Percentiles rank a stretch among this genome's conserved stretches.
These are phyloP conservation scores for Eucalyptus sp. DNA, from an alignment of 345 rosid species.

Conservation along the genomic window DNA sequence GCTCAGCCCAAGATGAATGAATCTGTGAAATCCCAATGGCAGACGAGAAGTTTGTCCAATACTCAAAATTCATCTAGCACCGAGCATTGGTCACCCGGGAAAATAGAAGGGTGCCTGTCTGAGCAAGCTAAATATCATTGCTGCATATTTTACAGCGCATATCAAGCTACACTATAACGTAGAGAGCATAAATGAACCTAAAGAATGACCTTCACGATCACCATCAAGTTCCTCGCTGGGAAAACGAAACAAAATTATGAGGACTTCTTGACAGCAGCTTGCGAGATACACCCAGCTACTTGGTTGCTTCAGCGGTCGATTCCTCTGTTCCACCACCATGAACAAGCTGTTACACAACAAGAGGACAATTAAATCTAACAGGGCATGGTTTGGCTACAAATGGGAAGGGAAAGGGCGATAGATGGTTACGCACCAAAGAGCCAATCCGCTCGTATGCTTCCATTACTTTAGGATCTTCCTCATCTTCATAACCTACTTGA, in stretches of 20 bases:
- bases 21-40: neutral
- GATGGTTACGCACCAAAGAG: slow-evolving; percentile 47
- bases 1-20: neutral
- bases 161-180: neutral
- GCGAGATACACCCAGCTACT: neutral
- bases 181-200: neutral
- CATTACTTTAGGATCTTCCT: slow-evolving; percentile 82
- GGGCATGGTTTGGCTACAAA: neutral
- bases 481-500: slow-evolving; percentile 82
- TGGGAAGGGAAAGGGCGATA: neutral
- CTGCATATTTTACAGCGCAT: neutral
- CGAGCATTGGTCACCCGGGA: neutral
- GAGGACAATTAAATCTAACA: neutral
- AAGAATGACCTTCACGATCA: neutral
- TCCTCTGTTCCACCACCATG: slow-evolving; percentile 31
- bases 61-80: neutral
- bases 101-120: neutral
- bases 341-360: slow-evolving; percentile 33
- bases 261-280: neutral
- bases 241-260: neutral
- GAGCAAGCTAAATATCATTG: neutral
- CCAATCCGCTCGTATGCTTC: slow-evolving; percentile 85
- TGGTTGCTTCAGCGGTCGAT: slow-evolving; percentile 15
- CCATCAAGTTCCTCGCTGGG: neutral
- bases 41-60: neutral